Base-by-base conservation (phyloP, 1,284 basidiomycete species). In the Ceratobasidium sp. region DNA sequence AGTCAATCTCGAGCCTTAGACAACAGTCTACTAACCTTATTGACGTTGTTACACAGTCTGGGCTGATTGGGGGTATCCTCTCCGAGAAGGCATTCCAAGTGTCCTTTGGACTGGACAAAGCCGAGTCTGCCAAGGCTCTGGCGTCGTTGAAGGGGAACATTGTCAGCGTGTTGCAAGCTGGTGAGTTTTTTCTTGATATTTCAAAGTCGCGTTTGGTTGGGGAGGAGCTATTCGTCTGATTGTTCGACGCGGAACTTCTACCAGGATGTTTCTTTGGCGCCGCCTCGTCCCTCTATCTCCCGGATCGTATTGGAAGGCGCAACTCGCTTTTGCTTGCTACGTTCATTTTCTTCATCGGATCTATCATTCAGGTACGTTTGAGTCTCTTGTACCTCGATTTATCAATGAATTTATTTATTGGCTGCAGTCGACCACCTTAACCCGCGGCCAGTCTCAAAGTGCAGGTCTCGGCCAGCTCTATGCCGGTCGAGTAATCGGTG, bases 141-240 rank as follows among this genome's bases (percentile, higher is more conserved):
- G 80, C 82, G 3, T 77, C 79, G 9, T 66, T 82, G 56, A 81
- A 82, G 74, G 81, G 81, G n/a, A 82, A 81, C 75, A 82, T 82
- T 50, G 81, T 83, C 4, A 79, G 80, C n/a, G 59, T 42, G 5
- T 40, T 64, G 10, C 61, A 81, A 64, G 82, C 80, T 46, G 71
- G 71, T 74, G 20, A 64, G 59, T 64, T 33, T 64, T 64, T 64
- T 64, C 38, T 62, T n/a, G 26, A 23, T 15, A 28, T 62, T 64
- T 38, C 7, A 40, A n/a, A 54, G 12, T 46, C n/a, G 13, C 46
- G 5, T 46, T 40, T 46, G 23, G 40, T 48, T 65, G 54, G 33
- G 54, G 64, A 26, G 17, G 10, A 38, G 17, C 12, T 20, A 40
- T 46, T 42, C 52, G 67, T 15, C 64, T 50, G 62, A 69, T 54